Evolutionary conservation across 140 eudicot species (phyloP), one percentile per base, ranked within the genome.

Genomic region (Ambrosia hybrid): DNA sequence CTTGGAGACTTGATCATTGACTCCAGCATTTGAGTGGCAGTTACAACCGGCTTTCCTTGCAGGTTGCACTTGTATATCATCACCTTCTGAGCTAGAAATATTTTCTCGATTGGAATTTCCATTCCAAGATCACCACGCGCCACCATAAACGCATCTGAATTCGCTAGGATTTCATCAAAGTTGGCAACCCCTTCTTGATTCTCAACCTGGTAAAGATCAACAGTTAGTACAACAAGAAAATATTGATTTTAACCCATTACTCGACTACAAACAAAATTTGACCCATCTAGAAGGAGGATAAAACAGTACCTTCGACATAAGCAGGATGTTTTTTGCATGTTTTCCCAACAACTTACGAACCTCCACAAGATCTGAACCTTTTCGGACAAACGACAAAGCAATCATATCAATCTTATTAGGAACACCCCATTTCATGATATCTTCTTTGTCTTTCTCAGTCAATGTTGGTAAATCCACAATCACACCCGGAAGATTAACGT

Each of bases 181-280:
- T 83, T 86, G 49, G 88, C 88, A 48, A 86, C 88, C 30, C 91
- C 91, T 86, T 86, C 91, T 83, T 86, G 91, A 60, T 86, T 86
- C 60, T 86, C 91, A 69, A 86, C 91, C 90, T 85, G 26, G 4
- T 51, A 74, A 65, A 57, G n/a, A 16, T 26, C 5, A 52, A 3
- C 53, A 43, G 36, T 41, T 39, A 65, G 9, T 7, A 13, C 41
- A 3, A 57, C 38, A 51, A 1, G 1, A 55, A 51, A 55, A 55
- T 41, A 41, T 41, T 4, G 4, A 41, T 41, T 41, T 58, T 58
- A 33, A 58, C 65, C 0, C 0, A 14, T 58, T 58, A 58, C 21
- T 2, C 5, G 3, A 61, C 48, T 4, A 59, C 7, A 0, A 37
- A 16, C 37, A 39, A 43, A 16, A 30, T 30, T 6, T 63, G 51